phyloP scores from a whole-genome alignment of 2,329 filamentous ascomycete genomes.

The Diaporthe vaccinii region DNA sequence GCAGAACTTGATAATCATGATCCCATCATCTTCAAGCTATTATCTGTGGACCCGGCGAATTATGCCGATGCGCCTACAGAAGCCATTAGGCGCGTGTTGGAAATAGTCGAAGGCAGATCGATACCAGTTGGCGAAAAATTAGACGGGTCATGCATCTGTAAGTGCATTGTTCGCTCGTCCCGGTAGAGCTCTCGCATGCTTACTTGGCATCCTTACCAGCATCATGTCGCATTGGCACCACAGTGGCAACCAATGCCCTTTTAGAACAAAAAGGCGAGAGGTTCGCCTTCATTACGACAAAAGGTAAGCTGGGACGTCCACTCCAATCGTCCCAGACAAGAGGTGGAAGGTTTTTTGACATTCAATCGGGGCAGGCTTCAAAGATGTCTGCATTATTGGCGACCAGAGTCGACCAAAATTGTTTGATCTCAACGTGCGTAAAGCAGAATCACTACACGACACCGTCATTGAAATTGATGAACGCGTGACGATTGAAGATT shows the following conservation, averaged over 20 bases:
- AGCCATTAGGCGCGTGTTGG: slow-evolving; percentile 70
- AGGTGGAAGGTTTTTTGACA: slow-evolving; percentile 37
- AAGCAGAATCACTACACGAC: slow-evolving; percentile 40
- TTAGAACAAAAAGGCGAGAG: slow-evolving; percentile 41
- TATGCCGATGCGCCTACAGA: slow-evolving; percentile 78
- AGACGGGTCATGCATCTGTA: slow-evolving; percentile 11
- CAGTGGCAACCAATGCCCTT: slow-evolving; percentile 40
- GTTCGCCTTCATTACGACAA: slow-evolving; percentile 41
- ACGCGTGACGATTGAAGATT: slow-evolving; percentile 41
- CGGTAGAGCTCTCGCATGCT: not conserved
- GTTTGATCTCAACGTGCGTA: slow-evolving; percentile 46
- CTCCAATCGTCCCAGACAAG: not conserved
- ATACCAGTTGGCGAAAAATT: slow-evolving; percentile 34
- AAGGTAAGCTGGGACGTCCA: not conserved
- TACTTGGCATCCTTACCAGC: slow-evolving; percentile 34
- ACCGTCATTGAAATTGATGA: slow-evolving; percentile 41
- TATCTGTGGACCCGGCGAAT: slow-evolving; percentile 76
- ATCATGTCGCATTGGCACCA: slow-evolving; percentile 39
- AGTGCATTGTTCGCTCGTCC: not conserved
- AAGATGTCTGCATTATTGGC: slow-evolving; percentile 49
- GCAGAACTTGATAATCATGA: slow-evolving; percentile 73
- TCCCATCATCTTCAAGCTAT: slow-evolving; percentile 76
- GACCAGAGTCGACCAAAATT: slow-evolving; percentile 50
- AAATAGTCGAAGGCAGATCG: slow-evolving; percentile 52
- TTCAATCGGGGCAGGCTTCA: slow-evolving; percentile 46